Evolutionary conservation across 1,139 yeast genomes (phyloP), one percentile per base, ranked within the genome.

Genomic region (Protomyces inouyei): DNA sequence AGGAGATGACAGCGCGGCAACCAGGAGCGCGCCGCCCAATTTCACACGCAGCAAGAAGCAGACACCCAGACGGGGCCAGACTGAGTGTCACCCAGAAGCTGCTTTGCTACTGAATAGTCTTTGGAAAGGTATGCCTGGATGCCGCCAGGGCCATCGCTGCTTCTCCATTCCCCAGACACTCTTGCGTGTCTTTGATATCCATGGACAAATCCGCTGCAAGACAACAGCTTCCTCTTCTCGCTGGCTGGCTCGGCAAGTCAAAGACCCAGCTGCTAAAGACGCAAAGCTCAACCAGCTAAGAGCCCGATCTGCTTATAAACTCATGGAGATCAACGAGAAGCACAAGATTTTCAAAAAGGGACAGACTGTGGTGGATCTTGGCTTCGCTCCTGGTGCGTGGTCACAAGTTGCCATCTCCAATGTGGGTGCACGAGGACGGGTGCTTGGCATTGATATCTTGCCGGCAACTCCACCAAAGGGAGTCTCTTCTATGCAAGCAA

Each of bases 351-450:
- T 93, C 73, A 76, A 76, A 64, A 79, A 82, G 6, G 79, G 80
- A 9, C 79, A 77, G 70, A 84, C 86, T 64, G 87, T 93, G 0
- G 84, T 93, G 3, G 98, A 93, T 75, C 78, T 93, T 60, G 98
- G 98, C 0, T 93, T 82, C 73, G 96, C 96, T 0, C 98, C 98
- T 0, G 98, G 98, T 0, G 92, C 96, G 43, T 93, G 98, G 98
- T 82, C 92, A 12, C 89, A 86, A 69, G 95, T 88, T 38, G 87
- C 96, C 0, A 82, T 83, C 5, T 84, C 83, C 55, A 76, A 82
- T 52, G 82, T 88, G 12, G 74, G 78, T 16, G 79, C 82, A 2
- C 77, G 78, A 25, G 92, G 97, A 16, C 80, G 82, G 56, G 83
- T 93, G 1, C 75, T 93, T 52, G 98, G 98, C 28, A 86, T 92